Evolutionary conservation across 768 basidiomycete species (phyloP), one percentile per base, ranked within the genome.

Genomic region (Tricholoma saponaceum): DNA sequence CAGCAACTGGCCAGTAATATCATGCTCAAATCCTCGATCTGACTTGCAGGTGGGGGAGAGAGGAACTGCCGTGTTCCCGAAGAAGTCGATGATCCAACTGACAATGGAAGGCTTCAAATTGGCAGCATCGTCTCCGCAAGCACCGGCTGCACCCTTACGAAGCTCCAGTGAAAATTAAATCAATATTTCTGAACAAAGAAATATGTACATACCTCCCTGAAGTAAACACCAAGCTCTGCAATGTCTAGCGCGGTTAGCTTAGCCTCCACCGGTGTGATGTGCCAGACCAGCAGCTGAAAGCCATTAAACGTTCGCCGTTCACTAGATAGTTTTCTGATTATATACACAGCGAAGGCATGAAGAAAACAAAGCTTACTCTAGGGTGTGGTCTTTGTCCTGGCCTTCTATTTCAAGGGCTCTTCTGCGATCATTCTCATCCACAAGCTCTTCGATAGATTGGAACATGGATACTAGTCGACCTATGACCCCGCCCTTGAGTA

Each of bases 1-100:
- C 5, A 66, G 57, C 23, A 64, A 53, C 26, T 28, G 9, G 8
- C 64, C 65, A 14, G 53, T 58, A 10, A 58, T 32, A 22, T 65
- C 57, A 37, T 65, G 58, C 26, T 60, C 55, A 26, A 67, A 41
- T 5, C 66, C 66, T 37, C 64, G 62, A 23, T 56, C 55, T n/a
- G 50, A 20, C 57, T 56, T 26, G 41, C 3, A 12, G 59, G 23
- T 12, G 26, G 37, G 22, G 23, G 32, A 37, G 51, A 58, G 18
- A 5, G 55, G 43, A 4, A n/a, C 14, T 5, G 2, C 23, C 2
- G 50, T 33, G 6, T 26, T 18, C 13, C 52, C 39, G 26, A 52
- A 55, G 6, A 58, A 3, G 2, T 30, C 43, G 20, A 23, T 22
- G 10, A 62, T 32, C 61, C 61, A 62, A 20, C 43, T 54, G 14